A percentile compares a stretch with the other conserved stretches of the same genome.
Evolutionary conservation across 768 basidiomycete genomes (phyloP).

Genomic region (Suillus decipiens): DNA sequence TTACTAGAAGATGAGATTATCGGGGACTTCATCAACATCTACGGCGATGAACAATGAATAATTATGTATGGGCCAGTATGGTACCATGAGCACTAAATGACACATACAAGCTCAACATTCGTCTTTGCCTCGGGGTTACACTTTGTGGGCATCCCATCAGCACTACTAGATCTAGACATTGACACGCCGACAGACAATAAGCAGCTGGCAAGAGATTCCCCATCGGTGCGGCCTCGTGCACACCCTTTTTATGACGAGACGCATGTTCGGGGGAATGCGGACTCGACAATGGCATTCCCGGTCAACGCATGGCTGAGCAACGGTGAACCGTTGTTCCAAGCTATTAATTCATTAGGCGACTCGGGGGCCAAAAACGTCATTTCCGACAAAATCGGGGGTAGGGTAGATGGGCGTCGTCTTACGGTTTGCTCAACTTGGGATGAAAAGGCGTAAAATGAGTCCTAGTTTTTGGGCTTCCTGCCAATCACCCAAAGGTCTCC

Average conservation of each 20-base stretch:
- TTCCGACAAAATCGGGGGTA: slow-evolving; percentile 1
- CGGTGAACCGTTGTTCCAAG: neutral
- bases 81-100: neutral
- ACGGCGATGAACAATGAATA: neutral
- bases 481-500: slow-evolving; percentile 2
- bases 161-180: neutral
- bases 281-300: neutral
- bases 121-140: neutral
- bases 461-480: neutral
- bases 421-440: neutral
- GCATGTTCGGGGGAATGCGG: slow-evolving; percentile 4
- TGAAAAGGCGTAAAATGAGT: neutral
- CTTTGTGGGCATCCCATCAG: neutral
- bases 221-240: neutral
- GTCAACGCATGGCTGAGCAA: slow-evolving; percentile 1
- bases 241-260: slow-evolving; percentile 2
- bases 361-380: neutral
- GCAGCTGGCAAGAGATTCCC: neutral
- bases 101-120: neutral
- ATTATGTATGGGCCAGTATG: neutral
- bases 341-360: neutral
- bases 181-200: neutral
- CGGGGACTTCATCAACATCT: no score
- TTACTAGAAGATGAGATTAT: neutral
- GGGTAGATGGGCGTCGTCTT: neutral